Base-by-base conservation (phyloP, 495 filamentous ascomycete species). In the Penicillium diatomitis region DNA sequence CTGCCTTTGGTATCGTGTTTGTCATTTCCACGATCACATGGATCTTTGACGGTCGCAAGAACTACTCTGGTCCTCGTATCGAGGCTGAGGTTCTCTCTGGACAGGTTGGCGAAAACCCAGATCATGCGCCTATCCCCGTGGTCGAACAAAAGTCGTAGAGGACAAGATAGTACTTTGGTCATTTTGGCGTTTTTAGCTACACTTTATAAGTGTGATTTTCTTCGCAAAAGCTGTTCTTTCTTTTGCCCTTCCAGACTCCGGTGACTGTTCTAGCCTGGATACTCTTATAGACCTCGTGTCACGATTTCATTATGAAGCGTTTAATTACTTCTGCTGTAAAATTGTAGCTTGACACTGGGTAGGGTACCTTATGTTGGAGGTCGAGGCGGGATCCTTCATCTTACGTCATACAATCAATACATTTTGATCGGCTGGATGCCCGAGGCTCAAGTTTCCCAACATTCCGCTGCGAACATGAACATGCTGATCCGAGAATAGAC, bases 41-140 rank as follows among this genome's bases (percentile, higher is more conserved):
- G 83, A 63, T 85, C 51, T 68, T 86, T n/a, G 84, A 86, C 50
- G 86, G 85, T 6, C 72, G 81, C 27, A 85, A 81, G 69, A 83
- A 87, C 57, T 88, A 80, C 61, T 76, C 67, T 4, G 85, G 84
- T 1, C 84, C 84, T 0, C 66, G 73, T 2, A 58, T 79, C 9
- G 71, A 81, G 48, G 55, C 77, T 1, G 72, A 75, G 32, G 61
- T 67, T 6, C 35, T 79, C 9, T 38, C 58, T 30, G 60, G 60
- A 41, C 44, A 63, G 47, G 53, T 35, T 35, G 60, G 46, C 11
- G 33, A 30, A 31, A 45, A 55, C 5, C 37, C 49, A 7, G 57
- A 57, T 11, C 40, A 52, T 12, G 8, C 41, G 6, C 60, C 57
- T 0, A 51, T 61, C 8, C 54, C 60, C 8, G 6, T 54, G 10